A percentile compares a stretch with the other conserved stretches of the same genome.
These are phyloP conservation scores for Phoma sp. DNA, from an alignment of 2,329 filamentous ascomycete species.

Conservation along the genomic window DNA sequence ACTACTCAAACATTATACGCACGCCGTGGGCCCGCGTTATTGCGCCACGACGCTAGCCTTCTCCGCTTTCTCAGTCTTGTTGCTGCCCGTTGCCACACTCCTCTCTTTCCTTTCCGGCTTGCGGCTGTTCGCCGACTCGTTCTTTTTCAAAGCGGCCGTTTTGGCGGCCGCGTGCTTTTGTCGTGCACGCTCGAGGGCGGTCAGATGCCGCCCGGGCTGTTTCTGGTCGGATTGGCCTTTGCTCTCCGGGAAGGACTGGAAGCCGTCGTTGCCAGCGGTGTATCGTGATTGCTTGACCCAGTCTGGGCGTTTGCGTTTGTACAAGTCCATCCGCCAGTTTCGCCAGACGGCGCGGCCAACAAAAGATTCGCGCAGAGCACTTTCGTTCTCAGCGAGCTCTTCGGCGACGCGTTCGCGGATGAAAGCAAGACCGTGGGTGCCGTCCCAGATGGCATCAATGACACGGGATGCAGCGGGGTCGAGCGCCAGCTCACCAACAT, in stretches of 20 bases:
- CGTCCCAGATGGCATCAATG: conserved; percentile 70
- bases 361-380: conserved; percentile 66
- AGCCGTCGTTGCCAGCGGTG: conserved; percentile 58
- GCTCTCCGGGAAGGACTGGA: conserved; percentile 57
- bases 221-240: conserved; percentile 33
- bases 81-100: conserved; percentile 18
- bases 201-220: conserved; percentile 38
- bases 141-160: conserved; percentile 41
- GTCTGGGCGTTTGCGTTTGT: conserved; percentile 66
- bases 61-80: conserved; percentile 24
- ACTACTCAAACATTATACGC: conserved; percentile 10
- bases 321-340: conserved; percentile 77
- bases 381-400: conserved; percentile 66
- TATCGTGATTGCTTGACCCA: conserved; percentile 68
- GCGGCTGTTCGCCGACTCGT: conserved; percentile 39
- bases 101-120: conserved; percentile 29
- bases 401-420: conserved; percentile 72
- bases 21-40: conserved; percentile 21
- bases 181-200: conserved; percentile 62
- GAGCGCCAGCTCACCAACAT: conserved; percentile 65
- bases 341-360: conserved; percentile 73
- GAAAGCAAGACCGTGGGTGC: conserved; percentile 68
- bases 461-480: conserved; percentile 70
- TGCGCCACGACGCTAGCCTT: conserved; percentile 35
- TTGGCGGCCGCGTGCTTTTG: conserved; percentile 61